Evolutionary conservation across 179 eudicot genomes (phyloP).

Genomic region (Monotropa hypopitys): DNA sequence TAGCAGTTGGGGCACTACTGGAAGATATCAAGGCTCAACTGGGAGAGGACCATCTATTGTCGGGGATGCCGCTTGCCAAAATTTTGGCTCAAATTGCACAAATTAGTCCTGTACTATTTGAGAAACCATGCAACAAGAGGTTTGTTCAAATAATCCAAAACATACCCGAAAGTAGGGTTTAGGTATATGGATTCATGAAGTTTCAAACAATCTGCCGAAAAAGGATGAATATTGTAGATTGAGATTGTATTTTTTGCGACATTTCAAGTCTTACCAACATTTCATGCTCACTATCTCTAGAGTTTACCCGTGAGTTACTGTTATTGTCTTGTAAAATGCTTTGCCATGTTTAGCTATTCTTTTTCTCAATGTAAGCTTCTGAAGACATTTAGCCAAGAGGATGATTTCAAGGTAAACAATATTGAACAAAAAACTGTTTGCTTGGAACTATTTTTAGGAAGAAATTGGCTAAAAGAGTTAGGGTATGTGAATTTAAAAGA

Average conservation of each 20-base stretch:
- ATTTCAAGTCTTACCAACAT: background rate
- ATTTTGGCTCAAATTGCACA: slow-evolving; percentile 59
- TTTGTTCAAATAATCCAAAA: slow-evolving; percentile 43
- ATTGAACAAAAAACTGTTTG: too few species aligned
- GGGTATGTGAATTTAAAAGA: too few species aligned
- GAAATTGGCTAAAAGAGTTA: too few species aligned
- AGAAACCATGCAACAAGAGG: slow-evolving; percentile 44
- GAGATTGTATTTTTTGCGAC: background rate
- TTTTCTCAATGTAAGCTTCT: background rate
- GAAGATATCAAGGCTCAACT: slow-evolving; percentile 40
- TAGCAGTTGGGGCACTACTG: slow-evolving; percentile 36
- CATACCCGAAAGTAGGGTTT: slow-evolving; percentile 24
- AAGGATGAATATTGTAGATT: background rate
- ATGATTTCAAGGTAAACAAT: too few species aligned
- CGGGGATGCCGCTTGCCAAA: slow-evolving; percentile 65
- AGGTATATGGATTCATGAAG: background rate
- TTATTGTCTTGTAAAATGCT: background rate
- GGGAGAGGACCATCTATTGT: slow-evolving; percentile 29
- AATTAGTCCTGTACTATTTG: slow-evolving; percentile 44
- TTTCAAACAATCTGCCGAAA: background rate
- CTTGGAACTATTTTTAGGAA: too few species aligned
- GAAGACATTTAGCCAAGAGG: too few species aligned
- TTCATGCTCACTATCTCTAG: background rate
- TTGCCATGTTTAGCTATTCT: background rate
- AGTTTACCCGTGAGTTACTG: background rate